Evolutionary conservation across 1,284 basidiomycete species (phyloP).

Genomic region (Baeospora myosura): DNA sequence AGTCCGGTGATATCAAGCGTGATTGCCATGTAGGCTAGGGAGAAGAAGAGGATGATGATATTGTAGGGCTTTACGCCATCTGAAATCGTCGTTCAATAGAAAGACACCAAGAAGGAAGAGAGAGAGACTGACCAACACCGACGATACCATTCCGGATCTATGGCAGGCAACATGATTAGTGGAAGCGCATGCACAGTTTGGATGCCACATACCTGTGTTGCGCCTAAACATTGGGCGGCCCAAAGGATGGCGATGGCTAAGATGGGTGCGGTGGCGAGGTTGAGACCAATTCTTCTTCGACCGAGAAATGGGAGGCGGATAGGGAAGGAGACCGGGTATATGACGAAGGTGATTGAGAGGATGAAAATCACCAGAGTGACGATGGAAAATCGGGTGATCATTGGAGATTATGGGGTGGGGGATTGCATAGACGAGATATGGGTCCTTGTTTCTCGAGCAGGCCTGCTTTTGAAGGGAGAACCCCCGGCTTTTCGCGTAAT

Average conservation of each 20-base stretch:
- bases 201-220: conserved; percentile 19
- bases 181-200: background rate
- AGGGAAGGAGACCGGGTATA: conserved; percentile 53
- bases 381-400: conserved; percentile 46
- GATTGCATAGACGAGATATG: too few species aligned
- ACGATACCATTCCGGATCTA: conserved; percentile 38
- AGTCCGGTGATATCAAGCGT: conserved; percentile 88
- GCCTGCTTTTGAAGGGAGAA: too few species aligned
- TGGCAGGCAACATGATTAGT: conserved; percentile 34
- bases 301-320: conserved; percentile 27
- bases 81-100: conserved; percentile 8
- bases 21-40: conserved; percentile 90
- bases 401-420: conserved; percentile 13
- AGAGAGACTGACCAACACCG: conserved; percentile 18
- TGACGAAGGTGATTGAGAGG: conserved; percentile 65
- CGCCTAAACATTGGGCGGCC: conserved; percentile 66
- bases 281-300: conserved; percentile 41
- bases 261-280: conserved; percentile 72
- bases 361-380: conserved; percentile 69
- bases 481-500: too few species aligned
- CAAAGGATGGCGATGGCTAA: conserved; percentile 75
- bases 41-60: conserved; percentile 89
- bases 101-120: conserved; percentile 5
- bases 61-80: conserved; percentile 86
- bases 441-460: too few species aligned